Percentiles rank a stretch among this genome's conserved stretches.
Conservation (phyloP, 1,284 basidiomycete species). For the Cryptococcus maquisensis region DNA sequence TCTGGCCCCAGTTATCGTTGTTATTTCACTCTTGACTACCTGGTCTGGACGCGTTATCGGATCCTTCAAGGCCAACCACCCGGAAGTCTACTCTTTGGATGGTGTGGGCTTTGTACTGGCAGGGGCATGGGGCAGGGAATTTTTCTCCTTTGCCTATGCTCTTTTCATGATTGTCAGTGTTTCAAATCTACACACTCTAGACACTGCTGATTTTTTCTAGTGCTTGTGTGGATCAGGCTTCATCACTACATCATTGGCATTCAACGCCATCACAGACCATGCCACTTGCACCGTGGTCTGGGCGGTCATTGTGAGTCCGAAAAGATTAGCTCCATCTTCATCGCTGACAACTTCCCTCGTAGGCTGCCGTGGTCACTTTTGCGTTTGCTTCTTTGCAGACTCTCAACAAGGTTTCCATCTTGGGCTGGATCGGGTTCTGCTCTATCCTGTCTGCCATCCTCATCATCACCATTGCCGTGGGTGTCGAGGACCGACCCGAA, state of each 20-base stretch:
- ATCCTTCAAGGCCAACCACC: constrained; percentile 30
- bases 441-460: constrained; percentile 40
- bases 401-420: constrained; percentile 41
- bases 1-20: constrained; percentile 15
- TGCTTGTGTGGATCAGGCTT: constrained; percentile 15
- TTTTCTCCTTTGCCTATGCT: constrained; percentile 22
- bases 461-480: constrained; percentile 46
- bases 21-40: constrained; percentile 24
- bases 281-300: constrained; percentile 45
- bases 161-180: constrained; percentile 22
- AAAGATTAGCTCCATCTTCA: no score
- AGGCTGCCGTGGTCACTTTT: constrained; percentile 25
- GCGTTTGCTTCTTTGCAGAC: constrained; percentile 35
- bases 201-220: no score
- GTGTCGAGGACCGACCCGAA: constrained; percentile 38
- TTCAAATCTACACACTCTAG: no score
- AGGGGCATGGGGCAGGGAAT: constrained; percentile 29
- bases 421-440: constrained; percentile 42
- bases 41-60: constrained; percentile 24
- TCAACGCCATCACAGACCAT: constrained; percentile 47
- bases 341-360: background rate
- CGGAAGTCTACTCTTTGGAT: constrained; percentile 33
- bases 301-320: constrained; percentile 26
- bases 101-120: constrained; percentile 27
- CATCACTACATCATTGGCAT: constrained; percentile 42